phyloP scores from a whole-genome alignment of 768 basidiomycete genomes.

The Tylopilus felleus region DNA sequence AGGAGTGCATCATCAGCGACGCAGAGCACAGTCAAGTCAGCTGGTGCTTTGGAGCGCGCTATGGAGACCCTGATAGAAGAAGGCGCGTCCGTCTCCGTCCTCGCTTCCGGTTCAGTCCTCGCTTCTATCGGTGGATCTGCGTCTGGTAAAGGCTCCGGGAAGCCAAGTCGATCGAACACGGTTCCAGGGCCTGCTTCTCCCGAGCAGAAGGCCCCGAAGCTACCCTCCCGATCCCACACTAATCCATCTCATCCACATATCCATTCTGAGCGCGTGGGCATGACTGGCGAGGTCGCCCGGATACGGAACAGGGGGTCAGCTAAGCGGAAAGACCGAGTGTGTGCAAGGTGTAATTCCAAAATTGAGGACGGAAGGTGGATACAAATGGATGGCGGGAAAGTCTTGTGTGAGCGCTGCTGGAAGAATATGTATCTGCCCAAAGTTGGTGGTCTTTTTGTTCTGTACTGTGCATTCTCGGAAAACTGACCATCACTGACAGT shows the following conservation, averaged over 20 bases:
- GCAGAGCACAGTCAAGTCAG: constrained; percentile 28
- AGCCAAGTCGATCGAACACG: constrained; percentile 48
- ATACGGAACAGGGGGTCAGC: constrained; percentile 32
- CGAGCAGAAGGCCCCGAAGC: constrained; percentile 47
- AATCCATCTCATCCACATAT: constrained; percentile 39
- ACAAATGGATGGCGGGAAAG: constrained; percentile 65
- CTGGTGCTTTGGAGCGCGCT: constrained; percentile 44
- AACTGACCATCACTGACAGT: constrained; percentile 42
- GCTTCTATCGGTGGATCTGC: constrained; percentile 27
- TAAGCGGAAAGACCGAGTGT: constrained; percentile 42
- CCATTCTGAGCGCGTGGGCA: constrained; percentile 27
- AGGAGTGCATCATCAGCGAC: constrained; percentile 30
- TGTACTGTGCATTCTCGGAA: background rate
- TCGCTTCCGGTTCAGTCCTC: constrained; percentile 33
- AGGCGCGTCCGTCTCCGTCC: constrained; percentile 33
- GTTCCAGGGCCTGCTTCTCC: constrained; percentile 45
- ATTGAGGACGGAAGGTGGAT: constrained; percentile 86
- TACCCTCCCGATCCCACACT: constrained; percentile 55
- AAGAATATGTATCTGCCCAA: constrained; percentile 95
- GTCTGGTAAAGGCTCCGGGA: constrained; percentile 21
- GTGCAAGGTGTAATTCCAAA: constrained; percentile 62
- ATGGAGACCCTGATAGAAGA: constrained; percentile 53
- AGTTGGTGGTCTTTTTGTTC: constrained; percentile 46
- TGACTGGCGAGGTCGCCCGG: constrained; percentile 27
- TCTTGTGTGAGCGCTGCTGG: constrained; percentile 90